These are phyloP conservation scores for Collybia sp. DNA, from an alignment of 768 basidiomycete species.

Conservation along the genomic window DNA sequence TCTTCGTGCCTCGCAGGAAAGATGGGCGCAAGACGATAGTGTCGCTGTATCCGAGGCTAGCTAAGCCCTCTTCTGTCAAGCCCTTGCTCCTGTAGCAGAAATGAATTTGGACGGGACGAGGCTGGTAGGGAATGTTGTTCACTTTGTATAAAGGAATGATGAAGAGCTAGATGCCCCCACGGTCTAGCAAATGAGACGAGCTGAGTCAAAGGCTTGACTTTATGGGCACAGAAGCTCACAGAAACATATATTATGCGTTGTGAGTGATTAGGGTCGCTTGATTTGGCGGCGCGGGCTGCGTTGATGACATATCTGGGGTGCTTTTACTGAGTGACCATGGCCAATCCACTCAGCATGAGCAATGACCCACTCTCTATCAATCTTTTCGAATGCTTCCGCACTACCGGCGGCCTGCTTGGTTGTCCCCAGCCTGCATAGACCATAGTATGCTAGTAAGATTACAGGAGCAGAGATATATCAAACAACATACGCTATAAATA, in stretches of 20 bases:
- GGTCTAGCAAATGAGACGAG: conserved; percentile 27
- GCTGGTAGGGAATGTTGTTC: conserved; percentile 4
- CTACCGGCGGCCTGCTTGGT: conserved; percentile 57
- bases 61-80: conserved; percentile 64
- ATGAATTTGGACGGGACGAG: conserved; percentile 1
- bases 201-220: not conserved
- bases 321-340: not conserved
- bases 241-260: conserved; percentile 74
- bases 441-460: not conserved
- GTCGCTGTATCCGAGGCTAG: conserved; percentile 64
- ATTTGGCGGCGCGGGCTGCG: conserved; percentile 62
- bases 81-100: conserved; percentile 57
- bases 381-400: conserved; percentile 64
- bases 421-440: conserved; percentile 73
- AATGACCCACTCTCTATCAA: conserved; percentile 65
- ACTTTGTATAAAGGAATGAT: conserved; percentile 48
- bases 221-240: conserved; percentile 29
- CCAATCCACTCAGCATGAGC: not conserved
- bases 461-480: not conserved
- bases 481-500: conserved; percentile 49
- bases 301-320: conserved; percentile 67
- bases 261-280: conserved; percentile 31
- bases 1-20: conserved; percentile 41
- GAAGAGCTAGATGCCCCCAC: conserved; percentile 44
- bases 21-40: conserved; percentile 68